Evolutionary conservation across 1,139 yeast species (phyloP), one percentile per base, ranked within the genome.

Genomic region (Nematodospora anomalae): DNA sequence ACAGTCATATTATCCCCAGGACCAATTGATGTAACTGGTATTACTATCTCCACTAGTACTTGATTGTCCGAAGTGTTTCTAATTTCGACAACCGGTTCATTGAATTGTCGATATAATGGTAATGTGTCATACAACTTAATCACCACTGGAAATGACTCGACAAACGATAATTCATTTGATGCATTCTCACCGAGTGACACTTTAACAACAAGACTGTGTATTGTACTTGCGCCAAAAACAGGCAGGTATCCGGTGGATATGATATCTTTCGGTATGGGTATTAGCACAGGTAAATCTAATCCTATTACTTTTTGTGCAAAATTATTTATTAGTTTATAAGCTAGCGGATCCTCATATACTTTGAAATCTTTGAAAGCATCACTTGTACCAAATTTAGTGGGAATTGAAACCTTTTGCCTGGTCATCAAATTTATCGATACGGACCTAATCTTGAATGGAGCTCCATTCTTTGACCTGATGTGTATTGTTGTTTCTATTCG

Each of bases 241-340:
- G 61, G 57, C 33, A 59, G 64, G 39, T 52, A 54, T 2, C 75
- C 74, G 39, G 73, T 65, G 12, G 80, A 69, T 6, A 69, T 61
- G 4, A 79, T 63, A 39, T 77, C 79, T 38, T 67, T 69, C 1
- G 80, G 80, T n/a, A 81, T 53, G 0, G 80, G 80, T 23, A 81
- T 68, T 8, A 80, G 59, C 28, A 81, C 57, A 0, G 87, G 87
- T 4, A 81, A 54, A 47, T 80, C 85, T 22, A 80, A 50, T 0
- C 82, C 85, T 6, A 80, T 47, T 16, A 75, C 47, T 26, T 61
- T 62, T 34, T 64, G 58, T 24, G 55, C 55, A 36, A 70, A 61
- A 3, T 71, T 73, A 32, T 58, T 50, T 1, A 67, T 60, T 1
- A 75, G 74, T 14, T 62, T 50, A 43, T 58, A 71, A 14, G 60